Conservation (phyloP, 202 grass and related monocot species). For the Schoenoplectus tabernaemontani region DNA sequence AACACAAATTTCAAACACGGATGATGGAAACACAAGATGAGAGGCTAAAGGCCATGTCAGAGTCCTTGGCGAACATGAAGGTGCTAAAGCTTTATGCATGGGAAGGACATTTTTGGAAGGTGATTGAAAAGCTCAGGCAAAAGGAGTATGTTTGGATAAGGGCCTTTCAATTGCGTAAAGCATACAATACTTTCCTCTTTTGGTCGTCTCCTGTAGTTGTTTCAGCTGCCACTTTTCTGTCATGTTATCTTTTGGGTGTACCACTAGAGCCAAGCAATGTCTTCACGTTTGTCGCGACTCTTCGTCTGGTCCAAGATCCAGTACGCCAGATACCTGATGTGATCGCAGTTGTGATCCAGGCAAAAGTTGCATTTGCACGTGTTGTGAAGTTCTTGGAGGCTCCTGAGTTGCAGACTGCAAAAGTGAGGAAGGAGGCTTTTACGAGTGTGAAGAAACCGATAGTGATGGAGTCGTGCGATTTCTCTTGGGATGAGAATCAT, state of each 20-base stretch:
- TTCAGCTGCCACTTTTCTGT: constrained; percentile 63
- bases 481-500: constrained; percentile 78
- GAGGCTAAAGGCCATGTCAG: constrained; percentile 74
- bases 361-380: constrained; percentile 76
- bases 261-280: constrained; percentile 78
- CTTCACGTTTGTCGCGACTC: constrained; percentile 79
- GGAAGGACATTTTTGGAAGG: constrained; percentile 80
- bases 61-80: constrained; percentile 81
- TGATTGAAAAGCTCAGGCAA: constrained; percentile 64
- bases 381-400: constrained; percentile 75
- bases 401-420: constrained; percentile 43
- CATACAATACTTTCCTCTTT: constrained; percentile 79
- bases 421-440: constrained; percentile 27
- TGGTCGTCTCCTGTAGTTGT: constrained; percentile 90
- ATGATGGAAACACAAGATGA: constrained; percentile 83
- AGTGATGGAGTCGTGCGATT: constrained; percentile 42
- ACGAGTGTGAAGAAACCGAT: constrained; percentile 31
- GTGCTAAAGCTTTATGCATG: constrained; percentile 89
- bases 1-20: constrained; percentile 73
- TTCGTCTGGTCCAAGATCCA: constrained; percentile 75
- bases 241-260: constrained; percentile 66
- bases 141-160: constrained; percentile 64
- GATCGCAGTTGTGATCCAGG: constrained; percentile 74
- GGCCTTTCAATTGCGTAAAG: constrained; percentile 68
- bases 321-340: constrained; percentile 75